Conservation (phyloP, 345 rosid genomes). For the Angophora floribunda region DNA sequence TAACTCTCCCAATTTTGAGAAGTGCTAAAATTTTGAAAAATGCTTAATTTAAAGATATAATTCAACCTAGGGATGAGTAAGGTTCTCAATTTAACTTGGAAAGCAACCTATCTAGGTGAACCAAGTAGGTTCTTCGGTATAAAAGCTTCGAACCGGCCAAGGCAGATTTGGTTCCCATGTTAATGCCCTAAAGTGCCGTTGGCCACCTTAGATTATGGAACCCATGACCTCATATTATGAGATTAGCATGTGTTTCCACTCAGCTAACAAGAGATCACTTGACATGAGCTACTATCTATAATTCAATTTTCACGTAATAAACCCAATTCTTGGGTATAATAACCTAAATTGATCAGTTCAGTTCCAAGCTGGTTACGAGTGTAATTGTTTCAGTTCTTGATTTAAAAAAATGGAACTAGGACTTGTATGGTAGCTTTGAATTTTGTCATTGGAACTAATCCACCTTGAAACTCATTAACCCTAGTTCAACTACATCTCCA, state of each 20-base stretch:
- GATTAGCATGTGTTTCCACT: background rate
- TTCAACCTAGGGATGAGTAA: background rate
- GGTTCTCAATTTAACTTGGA: background rate
- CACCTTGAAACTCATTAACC: background rate
- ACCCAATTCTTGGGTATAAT: background rate
- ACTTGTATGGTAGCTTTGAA: background rate
- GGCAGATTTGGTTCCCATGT: background rate
- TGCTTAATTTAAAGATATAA: background rate
- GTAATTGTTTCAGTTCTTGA: rapidly evolving
- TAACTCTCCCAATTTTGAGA: background rate
- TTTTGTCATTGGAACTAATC: background rate
- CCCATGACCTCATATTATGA: background rate
- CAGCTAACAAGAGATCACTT: background rate
- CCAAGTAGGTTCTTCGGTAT: background rate
- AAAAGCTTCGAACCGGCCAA: background rate
- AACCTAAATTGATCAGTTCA: background rate
- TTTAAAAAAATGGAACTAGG: background rate
- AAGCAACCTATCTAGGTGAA: background rate
- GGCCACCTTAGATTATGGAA: background rate
- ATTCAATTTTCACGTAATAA: background rate
- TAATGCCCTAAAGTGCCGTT: background rate
- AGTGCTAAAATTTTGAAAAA: background rate
- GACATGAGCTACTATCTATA: background rate
- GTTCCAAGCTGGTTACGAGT: background rate
- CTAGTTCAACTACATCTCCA: background rate